Conservation (phyloP, 148 eudicot genomes). For the Amaranthus palmeri region DNA sequence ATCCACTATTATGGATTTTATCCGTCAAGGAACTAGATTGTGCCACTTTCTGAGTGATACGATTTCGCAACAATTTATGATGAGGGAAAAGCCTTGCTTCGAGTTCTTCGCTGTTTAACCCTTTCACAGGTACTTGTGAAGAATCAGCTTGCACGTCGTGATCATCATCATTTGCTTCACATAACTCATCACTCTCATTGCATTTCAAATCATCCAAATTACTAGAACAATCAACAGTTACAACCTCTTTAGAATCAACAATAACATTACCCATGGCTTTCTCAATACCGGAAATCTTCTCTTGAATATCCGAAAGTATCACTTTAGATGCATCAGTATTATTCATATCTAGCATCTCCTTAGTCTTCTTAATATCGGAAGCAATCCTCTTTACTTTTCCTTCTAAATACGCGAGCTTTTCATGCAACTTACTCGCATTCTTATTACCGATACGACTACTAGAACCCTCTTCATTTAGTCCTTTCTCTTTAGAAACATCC, state of each 20-base stretch:
- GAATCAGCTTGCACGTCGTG: slow-evolving; percentile 22
- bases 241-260: slow-evolving; percentile 30
- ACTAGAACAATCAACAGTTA: slow-evolving; percentile 21
- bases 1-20: slow-evolving; percentile 10
- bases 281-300: slow-evolving; percentile 85
- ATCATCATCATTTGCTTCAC: slow-evolving; percentile 7
- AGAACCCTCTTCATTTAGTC: slow-evolving; percentile 22
- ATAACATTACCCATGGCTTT: slow-evolving; percentile 68
- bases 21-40: slow-evolving; percentile 14
- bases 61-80: slow-evolving; percentile 53
- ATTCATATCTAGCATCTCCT: slow-evolving; percentile 81
- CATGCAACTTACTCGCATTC: slow-evolving; percentile 70
- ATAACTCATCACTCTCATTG: slow-evolving; percentile 15
- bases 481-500: slow-evolving; percentile 30
- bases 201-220: slow-evolving; percentile 12
- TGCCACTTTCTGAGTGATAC: slow-evolving; percentile 32
- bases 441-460: slow-evolving; percentile 34
- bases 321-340: slow-evolving; percentile 70
- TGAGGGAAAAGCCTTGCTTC: slow-evolving; percentile 84
- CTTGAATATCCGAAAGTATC: slow-evolving; percentile 76
- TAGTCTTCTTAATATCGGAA: slow-evolving; percentile 86
- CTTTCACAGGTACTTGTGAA: slow-evolving; percentile 37
- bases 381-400: slow-evolving; percentile 89
- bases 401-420: slow-evolving; percentile 82
- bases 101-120: slow-evolving; percentile 58